A percentile compares a stretch with the other conserved stretches of the same genome.
Evolutionary conservation across 2,329 filamentous ascomycete species (phyloP).

Genomic region (Leptographium procerum): DNA sequence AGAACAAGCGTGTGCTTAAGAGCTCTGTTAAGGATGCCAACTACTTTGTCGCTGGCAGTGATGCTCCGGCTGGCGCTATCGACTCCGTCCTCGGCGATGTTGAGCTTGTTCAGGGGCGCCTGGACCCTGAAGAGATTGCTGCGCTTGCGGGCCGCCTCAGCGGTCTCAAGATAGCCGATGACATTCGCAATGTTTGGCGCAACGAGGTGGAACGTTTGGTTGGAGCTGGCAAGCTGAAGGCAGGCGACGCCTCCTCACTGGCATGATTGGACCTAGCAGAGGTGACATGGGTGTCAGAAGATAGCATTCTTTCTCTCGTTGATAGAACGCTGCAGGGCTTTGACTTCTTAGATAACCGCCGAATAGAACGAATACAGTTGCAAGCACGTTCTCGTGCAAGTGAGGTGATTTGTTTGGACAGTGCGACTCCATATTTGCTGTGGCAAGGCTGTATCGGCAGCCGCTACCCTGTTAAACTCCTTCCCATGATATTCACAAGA

Average conservation of each 20-base stretch:
- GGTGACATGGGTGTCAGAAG: neutral
- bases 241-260: conserved; percentile 63
- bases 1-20: conserved; percentile 98
- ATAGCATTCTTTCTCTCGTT: neutral
- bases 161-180: conserved; percentile 63
- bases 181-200: conserved; percentile 76
- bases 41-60: conserved; percentile 75
- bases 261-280: conserved; percentile 16
- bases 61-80: conserved; percentile 64
- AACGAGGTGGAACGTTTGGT: conserved; percentile 70
- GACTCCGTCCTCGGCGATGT: conserved; percentile 76
- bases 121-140: conserved; percentile 85
- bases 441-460: neutral
- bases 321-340: neutral
- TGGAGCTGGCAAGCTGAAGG: conserved; percentile 74
- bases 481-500: neutral
- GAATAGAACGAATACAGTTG: neutral
- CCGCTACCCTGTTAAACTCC: neutral
- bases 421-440: too few species aligned
- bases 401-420: too few species aligned
- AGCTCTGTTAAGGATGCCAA: conserved; percentile 92
- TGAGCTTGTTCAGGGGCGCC: conserved; percentile 75
- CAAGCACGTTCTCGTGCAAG: too few species aligned
- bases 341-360: too few species aligned
- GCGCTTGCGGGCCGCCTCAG: conserved; percentile 70